Evolutionary conservation across 176 grass and related monocot genomes (phyloP).

Genomic region (Paspalum notatum): DNA sequence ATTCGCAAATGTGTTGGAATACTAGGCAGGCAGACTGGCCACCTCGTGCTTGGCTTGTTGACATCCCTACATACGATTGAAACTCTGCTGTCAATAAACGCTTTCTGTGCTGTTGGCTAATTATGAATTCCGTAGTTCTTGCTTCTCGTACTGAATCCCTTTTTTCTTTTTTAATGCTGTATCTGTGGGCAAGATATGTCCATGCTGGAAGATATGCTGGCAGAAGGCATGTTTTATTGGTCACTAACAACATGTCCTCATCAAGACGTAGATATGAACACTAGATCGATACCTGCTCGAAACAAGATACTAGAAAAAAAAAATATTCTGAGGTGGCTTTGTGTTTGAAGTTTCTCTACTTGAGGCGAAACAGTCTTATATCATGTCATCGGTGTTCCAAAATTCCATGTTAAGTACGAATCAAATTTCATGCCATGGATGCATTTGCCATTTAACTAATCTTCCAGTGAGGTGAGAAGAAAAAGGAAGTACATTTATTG

Average conservation of each 20-base stretch:
- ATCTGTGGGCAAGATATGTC: neutral
- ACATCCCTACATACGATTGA: neutral
- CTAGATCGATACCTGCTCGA: neutral
- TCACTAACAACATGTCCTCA: neutral
- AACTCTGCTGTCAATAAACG: neutral
- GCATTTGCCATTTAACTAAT: neutral
- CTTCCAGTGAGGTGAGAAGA: neutral
- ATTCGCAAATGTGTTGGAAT: no score
- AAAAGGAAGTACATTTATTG: neutral
- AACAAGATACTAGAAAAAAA: neutral
- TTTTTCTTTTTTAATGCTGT: no score
- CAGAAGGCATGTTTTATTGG: neutral
- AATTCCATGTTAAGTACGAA: neutral
- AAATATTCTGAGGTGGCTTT: neutral
- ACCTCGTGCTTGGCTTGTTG: neutral
- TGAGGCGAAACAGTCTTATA: neutral
- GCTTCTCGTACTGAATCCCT: neutral
- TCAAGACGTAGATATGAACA: neutral
- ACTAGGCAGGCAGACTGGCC: neutral
- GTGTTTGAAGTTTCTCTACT: neutral
- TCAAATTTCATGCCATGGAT: neutral
- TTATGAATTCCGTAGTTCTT: neutral
- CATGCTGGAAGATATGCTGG: neutral
- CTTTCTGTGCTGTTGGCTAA: neutral
- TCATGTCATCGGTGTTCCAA: neutral